phyloP scores from a whole-genome alignment of 345 rosid species.

The Sisymbrium altissimum region DNA sequence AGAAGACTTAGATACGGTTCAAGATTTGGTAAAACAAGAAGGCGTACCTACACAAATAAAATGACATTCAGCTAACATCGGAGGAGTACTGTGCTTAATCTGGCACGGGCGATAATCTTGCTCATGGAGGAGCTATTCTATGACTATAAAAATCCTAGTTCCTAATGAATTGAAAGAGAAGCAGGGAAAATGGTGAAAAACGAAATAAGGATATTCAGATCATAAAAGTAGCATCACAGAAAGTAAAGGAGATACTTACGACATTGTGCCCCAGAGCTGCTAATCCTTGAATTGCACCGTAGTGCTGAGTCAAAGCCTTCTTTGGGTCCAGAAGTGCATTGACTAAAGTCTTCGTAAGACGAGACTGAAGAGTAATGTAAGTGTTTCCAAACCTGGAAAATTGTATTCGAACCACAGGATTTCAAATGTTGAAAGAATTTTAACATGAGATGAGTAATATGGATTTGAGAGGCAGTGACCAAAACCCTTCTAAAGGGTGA shows the following conservation, averaged over 20 bases:
- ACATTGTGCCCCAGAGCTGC: slow-evolving; percentile 87
- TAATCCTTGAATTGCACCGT: slow-evolving; percentile 95
- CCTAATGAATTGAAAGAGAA: neutral
- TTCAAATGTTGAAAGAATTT: slow-evolving; percentile 2
- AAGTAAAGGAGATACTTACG: slow-evolving; percentile 49
- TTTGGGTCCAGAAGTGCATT: slow-evolving; percentile 87
- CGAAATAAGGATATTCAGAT: neutral
- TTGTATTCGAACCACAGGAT: slow-evolving; percentile 4
- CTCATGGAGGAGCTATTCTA: neutral
- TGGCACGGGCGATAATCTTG: neutral
- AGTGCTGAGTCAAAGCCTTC: slow-evolving; percentile 84
- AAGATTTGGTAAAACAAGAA: slow-evolving; percentile 74
- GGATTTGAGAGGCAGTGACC: neutral
- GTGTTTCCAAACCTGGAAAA: slow-evolving; percentile 74
- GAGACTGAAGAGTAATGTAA: slow-evolving; percentile 79
- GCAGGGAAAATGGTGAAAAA: neutral
- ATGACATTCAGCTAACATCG: slow-evolving; percentile 1
- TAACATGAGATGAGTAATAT: neutral
- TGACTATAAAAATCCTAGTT: neutral
- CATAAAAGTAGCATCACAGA: neutral
- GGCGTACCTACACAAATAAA: slow-evolving; percentile 56
- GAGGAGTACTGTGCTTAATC: neutral
- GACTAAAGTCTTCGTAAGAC: slow-evolving; percentile 83
- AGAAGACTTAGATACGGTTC: slow-evolving; percentile 75
- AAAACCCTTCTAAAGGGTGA: neutral